Evolutionary conservation across 768 basidiomycete species (phyloP).

Genomic region (Calvatia gigantea): DNA sequence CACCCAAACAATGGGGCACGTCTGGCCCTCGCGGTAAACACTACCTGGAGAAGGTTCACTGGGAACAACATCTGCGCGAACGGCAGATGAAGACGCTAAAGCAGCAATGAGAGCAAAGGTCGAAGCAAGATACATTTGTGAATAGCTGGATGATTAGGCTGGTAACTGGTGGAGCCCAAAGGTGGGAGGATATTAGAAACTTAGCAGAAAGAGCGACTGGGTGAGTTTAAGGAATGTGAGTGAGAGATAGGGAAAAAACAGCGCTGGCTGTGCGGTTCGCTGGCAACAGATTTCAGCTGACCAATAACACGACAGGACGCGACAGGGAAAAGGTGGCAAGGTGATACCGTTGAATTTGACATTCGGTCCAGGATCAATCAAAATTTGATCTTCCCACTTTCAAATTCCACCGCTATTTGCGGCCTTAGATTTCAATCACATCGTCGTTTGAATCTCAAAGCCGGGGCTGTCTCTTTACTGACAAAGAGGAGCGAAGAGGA

Average conservation of each 20-base stretch:
- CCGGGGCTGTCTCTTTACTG: no score
- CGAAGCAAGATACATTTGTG: constrained; percentile 20
- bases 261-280: not conserved
- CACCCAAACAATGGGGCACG: constrained; percentile 58
- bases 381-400: not conserved
- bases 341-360: not conserved
- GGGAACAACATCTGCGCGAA: constrained; percentile 58
- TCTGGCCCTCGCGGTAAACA: constrained; percentile 50
- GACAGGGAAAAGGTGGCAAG: not conserved
- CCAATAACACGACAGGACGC: no score
- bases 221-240: constrained; percentile 14
- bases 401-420: no score
- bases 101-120: constrained; percentile 33
- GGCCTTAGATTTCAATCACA: no score
- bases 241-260: not conserved
- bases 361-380: not conserved
- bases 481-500: no score
- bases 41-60: constrained; percentile 56
- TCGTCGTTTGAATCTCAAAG: no score
- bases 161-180: not conserved
- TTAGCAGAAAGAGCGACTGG: constrained; percentile 10
- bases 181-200: not conserved
- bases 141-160: not conserved
- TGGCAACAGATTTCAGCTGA: not conserved
- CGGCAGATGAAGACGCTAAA: constrained; percentile 32